These are phyloP conservation scores for Actinomortierella wolfii DNA, from an alignment of 371 early-diverging fungal species.

Conservation along the genomic window DNA sequence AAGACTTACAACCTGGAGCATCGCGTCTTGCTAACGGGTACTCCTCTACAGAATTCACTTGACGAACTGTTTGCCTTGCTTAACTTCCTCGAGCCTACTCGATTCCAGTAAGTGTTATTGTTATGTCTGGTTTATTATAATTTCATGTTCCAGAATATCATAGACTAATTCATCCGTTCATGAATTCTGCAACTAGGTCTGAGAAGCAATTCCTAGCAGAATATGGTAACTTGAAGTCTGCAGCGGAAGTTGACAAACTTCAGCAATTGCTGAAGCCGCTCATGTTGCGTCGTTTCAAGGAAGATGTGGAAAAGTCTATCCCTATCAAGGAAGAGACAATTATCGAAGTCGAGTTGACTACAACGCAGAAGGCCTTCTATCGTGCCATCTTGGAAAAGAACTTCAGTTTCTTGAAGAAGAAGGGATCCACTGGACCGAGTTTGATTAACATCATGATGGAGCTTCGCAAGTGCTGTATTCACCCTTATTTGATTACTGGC, in stretches of 20 bases:
- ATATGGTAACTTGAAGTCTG: conserved; percentile 75
- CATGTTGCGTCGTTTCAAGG: conserved; percentile 80
- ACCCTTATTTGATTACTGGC: conserved; percentile 84
- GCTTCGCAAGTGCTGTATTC: conserved; percentile 87
- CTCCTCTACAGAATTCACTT: conserved; percentile 94
- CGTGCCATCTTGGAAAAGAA: conserved; percentile 92
- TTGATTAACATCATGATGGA: conserved; percentile 69
- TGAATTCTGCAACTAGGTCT: conserved; percentile 36
- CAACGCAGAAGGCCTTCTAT: conserved; percentile 86
- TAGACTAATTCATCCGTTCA: background rate
- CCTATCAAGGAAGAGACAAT: conserved; percentile 91
- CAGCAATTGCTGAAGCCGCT: conserved; percentile 73
- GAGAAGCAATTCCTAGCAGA: conserved; percentile 77
- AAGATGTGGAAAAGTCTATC: conserved; percentile 87
- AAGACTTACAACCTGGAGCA: conserved; percentile 73
- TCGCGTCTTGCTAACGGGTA: conserved; percentile 81
- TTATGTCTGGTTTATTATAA: background rate
- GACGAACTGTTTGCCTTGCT: conserved; percentile 92
- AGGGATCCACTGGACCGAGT: conserved; percentile 48
- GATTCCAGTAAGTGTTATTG: conserved; percentile 57
- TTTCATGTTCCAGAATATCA: background rate
- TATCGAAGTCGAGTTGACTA: conserved; percentile 86
- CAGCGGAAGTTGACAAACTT: conserved; percentile 79
- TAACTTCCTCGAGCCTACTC: conserved; percentile 89
- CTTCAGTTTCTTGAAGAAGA: conserved; percentile 76